These are phyloP conservation scores for Talaromyces trachyspermus DNA, from an alignment of 495 filamentous ascomycete genomes.

Conservation along the genomic window DNA sequence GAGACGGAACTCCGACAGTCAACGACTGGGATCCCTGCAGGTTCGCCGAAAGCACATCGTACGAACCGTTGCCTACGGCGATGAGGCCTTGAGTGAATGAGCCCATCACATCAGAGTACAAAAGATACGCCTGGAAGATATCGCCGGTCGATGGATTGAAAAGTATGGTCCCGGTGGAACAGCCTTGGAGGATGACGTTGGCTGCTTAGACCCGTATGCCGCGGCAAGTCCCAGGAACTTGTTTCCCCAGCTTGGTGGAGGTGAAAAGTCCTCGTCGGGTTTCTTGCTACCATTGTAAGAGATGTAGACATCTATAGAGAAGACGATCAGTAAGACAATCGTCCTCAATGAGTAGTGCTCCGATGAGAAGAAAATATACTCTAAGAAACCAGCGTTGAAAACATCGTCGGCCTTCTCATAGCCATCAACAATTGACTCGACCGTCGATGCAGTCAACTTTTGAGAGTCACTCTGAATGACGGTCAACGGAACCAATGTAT, in stretches of 20 bases:
- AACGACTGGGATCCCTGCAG: neutral
- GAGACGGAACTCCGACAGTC: constrained; percentile 33
- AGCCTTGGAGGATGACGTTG: neutral
- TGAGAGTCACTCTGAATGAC: constrained; percentile 15
- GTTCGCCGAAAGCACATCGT: no score
- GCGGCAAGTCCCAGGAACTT: no score
- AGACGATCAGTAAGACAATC: no score
- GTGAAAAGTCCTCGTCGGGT: no score
- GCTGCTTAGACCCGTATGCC: no score
- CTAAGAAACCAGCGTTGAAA: constrained; percentile 31
- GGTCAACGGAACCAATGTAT: constrained; percentile 15
- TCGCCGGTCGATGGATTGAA: constrained; percentile 23
- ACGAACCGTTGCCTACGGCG: no score
- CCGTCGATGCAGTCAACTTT: constrained; percentile 13
- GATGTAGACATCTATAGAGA: no score
- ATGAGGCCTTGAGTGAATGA: constrained; percentile 34
- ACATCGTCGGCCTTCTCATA: constrained; percentile 34
- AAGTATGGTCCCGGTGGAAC: constrained; percentile 45
- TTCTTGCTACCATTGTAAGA: no score
- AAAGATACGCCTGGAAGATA: constrained; percentile 30
- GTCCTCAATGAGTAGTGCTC: no score
- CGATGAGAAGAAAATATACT: no score
- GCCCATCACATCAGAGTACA: constrained; percentile 34
- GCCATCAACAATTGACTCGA: constrained; percentile 19
- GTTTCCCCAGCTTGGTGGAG: no score